Conservation (phyloP, 2,329 filamentous ascomycete species). For the Fusarium illudens region DNA sequence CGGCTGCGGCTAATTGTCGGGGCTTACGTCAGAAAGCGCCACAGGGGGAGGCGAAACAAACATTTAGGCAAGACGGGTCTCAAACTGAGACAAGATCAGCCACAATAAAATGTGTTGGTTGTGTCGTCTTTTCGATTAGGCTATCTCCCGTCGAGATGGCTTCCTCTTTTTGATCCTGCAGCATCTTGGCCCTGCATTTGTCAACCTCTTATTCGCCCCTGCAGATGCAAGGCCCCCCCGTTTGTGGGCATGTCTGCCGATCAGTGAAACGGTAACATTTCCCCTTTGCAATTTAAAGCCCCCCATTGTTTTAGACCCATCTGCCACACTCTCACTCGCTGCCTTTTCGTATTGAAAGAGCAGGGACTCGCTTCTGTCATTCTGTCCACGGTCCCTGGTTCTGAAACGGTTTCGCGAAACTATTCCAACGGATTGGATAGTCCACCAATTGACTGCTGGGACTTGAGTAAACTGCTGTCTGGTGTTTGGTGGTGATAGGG, state of each 20-base stretch:
- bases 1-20: constrained; percentile 40
- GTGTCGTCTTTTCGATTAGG: not conserved
- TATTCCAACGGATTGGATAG: not conserved
- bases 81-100: not conserved
- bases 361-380: not conserved
- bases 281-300: constrained; percentile 15
- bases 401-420: constrained; percentile 25
- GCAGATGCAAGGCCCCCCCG: not conserved
- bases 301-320: not conserved
- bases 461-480: not conserved
- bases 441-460: constrained; percentile 19
- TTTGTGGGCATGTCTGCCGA: not conserved
- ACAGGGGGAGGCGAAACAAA: not conserved
- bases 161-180: not conserved
- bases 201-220: not conserved
- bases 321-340: not conserved
- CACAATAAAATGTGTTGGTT: not conserved
- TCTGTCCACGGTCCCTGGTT: not conserved
- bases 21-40: not conserved
- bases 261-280: constrained; percentile 7
- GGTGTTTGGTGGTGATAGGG: not conserved
- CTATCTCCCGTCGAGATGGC: not conserved
- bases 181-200: not conserved
- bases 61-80: not conserved
- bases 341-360: not conserved